Evolutionary conservation across 2,329 filamentous ascomycete species (phyloP).

Genomic region (Chaetomium globosum): DNA sequence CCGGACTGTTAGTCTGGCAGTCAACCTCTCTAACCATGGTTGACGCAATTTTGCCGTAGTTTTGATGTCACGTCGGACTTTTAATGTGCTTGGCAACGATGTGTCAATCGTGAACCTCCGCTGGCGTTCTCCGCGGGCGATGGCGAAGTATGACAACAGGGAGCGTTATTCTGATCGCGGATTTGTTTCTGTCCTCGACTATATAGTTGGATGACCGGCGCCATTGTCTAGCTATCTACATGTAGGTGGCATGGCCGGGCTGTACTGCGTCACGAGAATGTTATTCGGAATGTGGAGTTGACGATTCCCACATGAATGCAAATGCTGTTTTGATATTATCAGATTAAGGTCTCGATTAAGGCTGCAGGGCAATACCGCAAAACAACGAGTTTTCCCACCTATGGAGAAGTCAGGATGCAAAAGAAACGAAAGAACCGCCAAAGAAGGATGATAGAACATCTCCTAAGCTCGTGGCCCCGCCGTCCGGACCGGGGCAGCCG

Average conservation of each 20-base stretch:
- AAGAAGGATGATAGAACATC: slow-evolving; percentile 18
- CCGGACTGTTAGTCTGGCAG: slow-evolving; percentile 22
- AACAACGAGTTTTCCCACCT: slow-evolving; percentile 20
- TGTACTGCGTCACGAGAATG: neutral
- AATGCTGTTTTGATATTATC: slow-evolving; percentile 4
- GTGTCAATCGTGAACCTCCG: neutral
- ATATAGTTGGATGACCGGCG: neutral
- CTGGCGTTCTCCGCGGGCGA: neutral
- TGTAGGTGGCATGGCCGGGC: neutral
- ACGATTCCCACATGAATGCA: slow-evolving; percentile 2
- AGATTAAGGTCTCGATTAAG: neutral
- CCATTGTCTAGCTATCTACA: neutral
- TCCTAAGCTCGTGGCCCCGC: slow-evolving; percentile 11
- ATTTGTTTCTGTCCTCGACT: neutral
- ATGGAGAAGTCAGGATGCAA: neutral
- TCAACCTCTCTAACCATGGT: slow-evolving; percentile 22
- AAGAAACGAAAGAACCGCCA: slow-evolving; percentile 11
- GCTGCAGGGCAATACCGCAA: slow-evolving; percentile 2
- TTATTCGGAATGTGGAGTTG: neutral
- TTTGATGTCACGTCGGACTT: slow-evolving; percentile 24
- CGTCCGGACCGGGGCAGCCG: slow-evolving; percentile 26
- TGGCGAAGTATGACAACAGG: neutral
- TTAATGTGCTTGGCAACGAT: slow-evolving; percentile 17
- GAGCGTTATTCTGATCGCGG: too few relatives aligned
- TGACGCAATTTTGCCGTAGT: slow-evolving; percentile 27